Evolutionary conservation across 176 grass and related monocot species (phyloP).

Genomic region (Triticum timopheevii): DNA sequence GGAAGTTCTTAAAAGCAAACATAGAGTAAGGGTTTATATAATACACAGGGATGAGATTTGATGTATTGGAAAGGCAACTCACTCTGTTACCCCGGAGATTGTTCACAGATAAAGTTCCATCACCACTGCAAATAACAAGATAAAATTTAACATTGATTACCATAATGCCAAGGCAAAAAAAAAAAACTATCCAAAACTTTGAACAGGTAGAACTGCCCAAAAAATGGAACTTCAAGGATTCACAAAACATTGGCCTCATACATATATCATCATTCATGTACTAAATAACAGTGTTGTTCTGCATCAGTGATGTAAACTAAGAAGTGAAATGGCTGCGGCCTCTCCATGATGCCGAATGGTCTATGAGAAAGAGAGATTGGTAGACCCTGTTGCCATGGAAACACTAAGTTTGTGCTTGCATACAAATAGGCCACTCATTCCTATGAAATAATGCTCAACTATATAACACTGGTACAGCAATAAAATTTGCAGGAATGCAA

Average conservation of each 20-base stretch:
- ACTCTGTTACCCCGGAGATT: constrained; percentile 82
- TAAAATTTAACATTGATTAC: constrained; percentile 8
- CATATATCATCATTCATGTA: background rate
- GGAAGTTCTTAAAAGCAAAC: constrained; percentile 2
- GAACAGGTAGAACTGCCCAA: background rate
- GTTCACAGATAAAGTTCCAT: constrained; percentile 89
- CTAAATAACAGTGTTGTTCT: background rate
- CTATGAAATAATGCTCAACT: background rate
- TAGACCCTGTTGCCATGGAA: background rate
- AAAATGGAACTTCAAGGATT: background rate
- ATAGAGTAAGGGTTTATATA: background rate
- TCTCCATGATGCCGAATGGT: background rate
- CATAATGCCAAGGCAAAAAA: background rate
- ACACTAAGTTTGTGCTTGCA: background rate
- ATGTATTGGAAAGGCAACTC: constrained; percentile 26
- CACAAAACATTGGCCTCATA: background rate
- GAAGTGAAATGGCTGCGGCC: background rate
- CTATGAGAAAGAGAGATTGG: background rate
- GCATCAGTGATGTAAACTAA: constrained; percentile 14
- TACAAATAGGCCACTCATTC: background rate
- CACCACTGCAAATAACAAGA: constrained; percentile 61
- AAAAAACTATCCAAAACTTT: background rate
- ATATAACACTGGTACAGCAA: background rate
- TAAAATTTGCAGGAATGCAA: constrained; percentile 1
- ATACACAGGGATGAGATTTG: background rate